Base-by-base conservation (phyloP, 2,329 filamentous ascomycete species). In the Claviceps fusiformis region DNA sequence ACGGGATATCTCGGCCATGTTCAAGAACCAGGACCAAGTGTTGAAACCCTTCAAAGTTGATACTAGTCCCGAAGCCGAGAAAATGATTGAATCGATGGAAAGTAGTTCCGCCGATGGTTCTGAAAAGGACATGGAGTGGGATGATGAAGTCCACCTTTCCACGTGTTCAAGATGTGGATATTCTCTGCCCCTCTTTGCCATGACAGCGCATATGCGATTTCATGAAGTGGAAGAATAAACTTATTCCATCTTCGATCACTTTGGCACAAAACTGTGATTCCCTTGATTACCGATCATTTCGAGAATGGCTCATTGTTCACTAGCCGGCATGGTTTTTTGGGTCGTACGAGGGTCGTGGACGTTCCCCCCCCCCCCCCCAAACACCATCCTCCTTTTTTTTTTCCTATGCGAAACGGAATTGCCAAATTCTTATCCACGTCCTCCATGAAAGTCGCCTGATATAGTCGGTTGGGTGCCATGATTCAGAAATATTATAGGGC, bases 1-100 rank as follows among this genome's bases (percentile, higher is more conserved):
- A 1, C 77, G 86, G 59, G 84, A 95, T 63, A 95, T 96, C 60
- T 78, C 79, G 1, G 79, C 75, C 63, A 95, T 96, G 89, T 95
- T 96, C 66, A 82, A 75, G 63, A 77, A 75, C 54, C 89, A 95
- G 65, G 83, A 88, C 52, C 77, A 81, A 48, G 78, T 82, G 35
- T 70, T 90, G 54, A 81, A 77, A 57, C 82, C 86, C 52, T 91
- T 85, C 73, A 82, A 72, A 52, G 74, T 83, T 1, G 57, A 49
- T 15, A 48, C 58, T n/a, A 75, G 78, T 50, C 64, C 55, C 6
- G 58, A 61, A 52, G 57, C 57, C 8, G 57, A 61, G n/a, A 53
- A 58, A 3, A 41, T 50, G 5, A n/a, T n/a, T 17, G 54, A 56
- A 10, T 66, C 17, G 66, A 67, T 10, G 64, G 65, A 52, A 54